A percentile compares a stretch with the other conserved stretches of the same genome.
phyloP scores from a whole-genome alignment of 306 rosid species.

The Alnus rubra region DNA sequence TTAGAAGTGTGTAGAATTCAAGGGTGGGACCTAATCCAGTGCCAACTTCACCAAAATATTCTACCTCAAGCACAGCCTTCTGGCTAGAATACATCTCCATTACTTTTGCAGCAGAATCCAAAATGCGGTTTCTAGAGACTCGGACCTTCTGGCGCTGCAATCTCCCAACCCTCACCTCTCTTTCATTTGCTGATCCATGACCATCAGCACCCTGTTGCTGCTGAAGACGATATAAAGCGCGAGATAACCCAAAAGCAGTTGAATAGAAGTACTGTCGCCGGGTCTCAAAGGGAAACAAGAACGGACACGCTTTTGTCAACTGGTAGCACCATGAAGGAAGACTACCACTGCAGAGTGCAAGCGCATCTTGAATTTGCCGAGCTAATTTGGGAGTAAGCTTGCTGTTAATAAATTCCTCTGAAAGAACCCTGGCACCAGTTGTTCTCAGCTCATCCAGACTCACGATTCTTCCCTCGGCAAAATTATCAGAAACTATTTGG shows the following conservation, averaged over 20 bases:
- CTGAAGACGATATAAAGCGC: constrained; percentile 91
- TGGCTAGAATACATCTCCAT: constrained; percentile 99
- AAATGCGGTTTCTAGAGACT: constrained; percentile 88
- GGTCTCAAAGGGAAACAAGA: constrained; percentile 95
- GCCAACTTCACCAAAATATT: constrained; percentile 99
- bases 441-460: constrained; percentile 63
- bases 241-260: constrained; percentile 96
- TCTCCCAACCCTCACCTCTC: constrained; percentile 98
- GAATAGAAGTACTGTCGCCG: constrained; percentile 95
- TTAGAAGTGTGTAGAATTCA: constrained; percentile 93
- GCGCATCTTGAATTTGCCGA: constrained; percentile 97
- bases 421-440: constrained; percentile 58
- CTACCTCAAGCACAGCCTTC: constrained; percentile 98
- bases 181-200: constrained; percentile 78
- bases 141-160: constrained; percentile 98
- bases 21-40: constrained; percentile 99
- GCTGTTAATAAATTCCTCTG: constrained; percentile 83
- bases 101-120: constrained; percentile 98
- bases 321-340: constrained; percentile 99
- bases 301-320: constrained; percentile 96
- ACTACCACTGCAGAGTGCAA: constrained; percentile 99
- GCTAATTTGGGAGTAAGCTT: constrained; percentile 98
- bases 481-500: constrained; percentile 67
- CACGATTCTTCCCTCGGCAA: constrained; percentile 66
- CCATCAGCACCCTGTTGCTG: constrained; percentile 99